These are phyloP conservation scores for Jaltomata sinuosa DNA, from an alignment of 257 asterid genomes.

Conservation along the genomic window DNA sequence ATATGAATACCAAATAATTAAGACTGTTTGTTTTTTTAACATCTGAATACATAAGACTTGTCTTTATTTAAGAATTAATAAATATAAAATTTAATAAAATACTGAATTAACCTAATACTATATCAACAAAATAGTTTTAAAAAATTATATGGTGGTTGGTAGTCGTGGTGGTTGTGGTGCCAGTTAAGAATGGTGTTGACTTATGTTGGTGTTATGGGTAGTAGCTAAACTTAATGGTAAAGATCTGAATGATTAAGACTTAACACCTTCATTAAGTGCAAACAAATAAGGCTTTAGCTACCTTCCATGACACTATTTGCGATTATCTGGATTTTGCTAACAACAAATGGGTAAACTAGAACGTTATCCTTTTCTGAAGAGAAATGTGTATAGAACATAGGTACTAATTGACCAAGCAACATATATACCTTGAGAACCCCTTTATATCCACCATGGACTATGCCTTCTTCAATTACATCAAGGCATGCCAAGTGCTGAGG, in stretches of 20 bases:
- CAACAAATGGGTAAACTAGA: background rate
- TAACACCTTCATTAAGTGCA: background rate
- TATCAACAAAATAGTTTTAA: background rate
- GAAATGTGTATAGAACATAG: background rate
- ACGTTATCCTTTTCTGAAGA: background rate
- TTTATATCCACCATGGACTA: constrained; percentile 82
- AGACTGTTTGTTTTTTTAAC: background rate
- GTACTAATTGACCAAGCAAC: constrained; percentile 8
- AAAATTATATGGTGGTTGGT: background rate
- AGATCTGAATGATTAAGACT: background rate
- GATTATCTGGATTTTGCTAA: background rate
- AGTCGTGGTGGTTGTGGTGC: background rate
- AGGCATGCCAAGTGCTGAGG: constrained; percentile 94
- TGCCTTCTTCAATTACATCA: constrained; percentile 83
- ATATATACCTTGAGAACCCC: constrained; percentile 76
- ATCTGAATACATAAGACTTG: background rate
- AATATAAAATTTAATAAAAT: background rate
- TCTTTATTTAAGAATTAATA: background rate
- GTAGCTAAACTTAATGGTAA: background rate
- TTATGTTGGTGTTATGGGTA: background rate
- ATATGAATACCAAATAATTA: background rate
- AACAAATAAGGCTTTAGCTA: background rate
- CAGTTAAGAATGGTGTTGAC: background rate
- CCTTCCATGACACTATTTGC: background rate
- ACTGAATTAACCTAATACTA: background rate